Evolutionary conservation across 2,329 filamentous ascomycete genomes (phyloP), one percentile per base, ranked within the genome.

Genomic region (Didymosphaeria variabile): DNA sequence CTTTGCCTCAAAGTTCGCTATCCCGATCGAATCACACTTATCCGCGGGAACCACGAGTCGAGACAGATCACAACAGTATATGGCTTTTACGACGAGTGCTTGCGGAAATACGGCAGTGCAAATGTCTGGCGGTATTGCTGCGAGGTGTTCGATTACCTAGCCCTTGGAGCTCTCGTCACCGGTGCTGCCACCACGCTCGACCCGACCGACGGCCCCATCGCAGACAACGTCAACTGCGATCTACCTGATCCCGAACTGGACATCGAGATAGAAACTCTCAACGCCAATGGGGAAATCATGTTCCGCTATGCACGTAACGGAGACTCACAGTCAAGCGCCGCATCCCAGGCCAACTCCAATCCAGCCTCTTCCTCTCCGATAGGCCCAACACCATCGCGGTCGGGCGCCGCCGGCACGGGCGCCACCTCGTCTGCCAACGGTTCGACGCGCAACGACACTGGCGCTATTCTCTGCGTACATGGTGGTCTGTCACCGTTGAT

Each of bases 1-100:
- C 93, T 98, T 73, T 93, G 92, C 67, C 90, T 98, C 79, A 99
- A 98, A 86, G 97, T 98, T 78, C 91, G 95, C 84, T 97, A 98
- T 82, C 95, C 95, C 64, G 90, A 94, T 81, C 92, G 95, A 82
- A 98, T 99, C 82, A 98, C 95, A 72, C 96, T 99, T 78, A 91
- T 99, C 70, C 94, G 95, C 77, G 95, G 95, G 77, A 99, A 92
- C 71, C 90, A 92, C 77, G 90, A 92, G 75, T 91, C 89, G 45
- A 87, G 90, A 47, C 90, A 92, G 75, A 92, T 92, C 69, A 92
- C 90, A 15, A 89, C 91, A 74, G 90, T 92, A 15, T 92, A 92
- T 74, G 90, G 90, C 32, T 92, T 92, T 77, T 92, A 92, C 77
- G 90, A 92, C 73, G 90, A 92, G 74, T 92, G 90, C 72, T 85